Evolutionary conservation across 805 yeast species (phyloP).

Genomic region (Ogataea methylovora): DNA sequence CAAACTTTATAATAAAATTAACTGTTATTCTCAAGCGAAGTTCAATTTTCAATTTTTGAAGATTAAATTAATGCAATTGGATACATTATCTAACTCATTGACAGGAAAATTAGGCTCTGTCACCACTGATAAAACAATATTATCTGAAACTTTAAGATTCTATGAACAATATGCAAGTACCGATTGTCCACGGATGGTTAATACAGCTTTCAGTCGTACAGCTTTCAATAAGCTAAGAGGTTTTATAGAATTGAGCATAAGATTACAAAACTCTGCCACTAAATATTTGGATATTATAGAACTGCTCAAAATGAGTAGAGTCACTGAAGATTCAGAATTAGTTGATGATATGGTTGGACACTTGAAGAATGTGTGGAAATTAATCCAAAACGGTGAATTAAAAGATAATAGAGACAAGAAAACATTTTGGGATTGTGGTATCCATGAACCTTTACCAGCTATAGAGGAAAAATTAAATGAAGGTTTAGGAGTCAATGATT

Average conservation of each 20-base stretch:
- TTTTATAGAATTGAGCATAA: slow-evolving; percentile 50
- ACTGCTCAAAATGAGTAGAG: slow-evolving; percentile 26
- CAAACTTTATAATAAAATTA: slow-evolving; percentile 51
- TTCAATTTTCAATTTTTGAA: slow-evolving; percentile 46
- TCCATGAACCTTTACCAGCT: slow-evolving; percentile 19
- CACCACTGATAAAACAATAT: slow-evolving; percentile 22
- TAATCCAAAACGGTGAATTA: slow-evolving; percentile 18
- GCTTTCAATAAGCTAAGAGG: slow-evolving; percentile 63
- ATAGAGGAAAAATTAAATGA: slow-evolving; percentile 12
- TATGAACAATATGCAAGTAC: slow-evolving; percentile 43
- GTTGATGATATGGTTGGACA: slow-evolving; percentile 8
- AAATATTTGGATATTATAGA: slow-evolving; percentile 30
- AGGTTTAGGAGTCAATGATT: slow-evolving; percentile 22
- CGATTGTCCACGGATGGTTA: slow-evolving; percentile 42
- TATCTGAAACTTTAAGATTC: slow-evolving; percentile 35
- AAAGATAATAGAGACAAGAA: slow-evolving; percentile 56
- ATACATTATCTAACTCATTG: slow-evolving; percentile 52
- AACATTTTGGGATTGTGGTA: slow-evolving; percentile 46
- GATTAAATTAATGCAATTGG: slow-evolving; percentile 71
- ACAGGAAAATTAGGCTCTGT: slow-evolving; percentile 39
- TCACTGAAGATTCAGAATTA: slow-evolving; percentile 15
- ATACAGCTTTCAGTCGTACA: slow-evolving; percentile 47
- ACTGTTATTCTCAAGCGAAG: slow-evolving; percentile 42
- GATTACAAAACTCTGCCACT: slow-evolving; percentile 43
- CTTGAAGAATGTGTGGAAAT: slow-evolving; percentile 8